Evolutionary conservation across 225 moss, liverwort and hornwort species (phyloP).

Genomic region (Thuidium tamariscinum): DNA sequence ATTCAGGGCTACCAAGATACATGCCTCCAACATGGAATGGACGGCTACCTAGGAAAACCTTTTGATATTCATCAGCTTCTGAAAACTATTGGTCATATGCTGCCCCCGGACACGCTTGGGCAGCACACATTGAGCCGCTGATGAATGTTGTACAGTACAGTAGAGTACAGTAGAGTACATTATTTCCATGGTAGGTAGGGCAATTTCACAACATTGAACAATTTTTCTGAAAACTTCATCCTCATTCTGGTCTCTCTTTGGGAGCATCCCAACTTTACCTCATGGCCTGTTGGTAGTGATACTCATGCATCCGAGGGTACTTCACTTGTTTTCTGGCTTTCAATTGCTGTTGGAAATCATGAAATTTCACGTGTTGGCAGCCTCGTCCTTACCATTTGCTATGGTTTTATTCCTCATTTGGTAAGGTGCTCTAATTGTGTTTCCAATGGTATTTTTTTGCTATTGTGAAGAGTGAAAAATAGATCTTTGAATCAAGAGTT

Average conservation of each 20-base stretch:
- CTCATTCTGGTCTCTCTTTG: neutral
- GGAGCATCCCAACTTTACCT: neutral
- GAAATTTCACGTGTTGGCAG: neutral
- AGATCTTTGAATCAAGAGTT: no score
- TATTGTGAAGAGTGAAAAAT: no score
- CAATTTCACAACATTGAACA: neutral
- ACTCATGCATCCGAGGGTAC: neutral
- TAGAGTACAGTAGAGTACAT: neutral
- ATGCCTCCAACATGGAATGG: slow-evolving; percentile 47
- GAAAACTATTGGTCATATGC: slow-evolving; percentile 42
- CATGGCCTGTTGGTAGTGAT: neutral
- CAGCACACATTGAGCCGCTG: neutral
- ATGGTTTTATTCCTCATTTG: no score
- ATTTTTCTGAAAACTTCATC: neutral
- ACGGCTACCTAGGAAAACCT: slow-evolving; percentile 73
- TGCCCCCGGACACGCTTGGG: slow-evolving; percentile 18
- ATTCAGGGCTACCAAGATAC: slow-evolving; percentile 74
- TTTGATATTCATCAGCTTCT: slow-evolving; percentile 80
- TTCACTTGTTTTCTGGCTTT: neutral
- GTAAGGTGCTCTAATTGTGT: no score
- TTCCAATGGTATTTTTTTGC: no score
- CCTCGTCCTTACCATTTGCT: neutral
- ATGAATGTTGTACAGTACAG: slow-evolving; percentile 18
- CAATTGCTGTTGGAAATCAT: neutral
- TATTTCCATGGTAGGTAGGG: neutral